A percentile compares a stretch with the other conserved stretches of the same genome.
Evolutionary conservation across 495 filamentous ascomycete genomes (phyloP).

Genomic region (Chaetomidium leptoderma): DNA sequence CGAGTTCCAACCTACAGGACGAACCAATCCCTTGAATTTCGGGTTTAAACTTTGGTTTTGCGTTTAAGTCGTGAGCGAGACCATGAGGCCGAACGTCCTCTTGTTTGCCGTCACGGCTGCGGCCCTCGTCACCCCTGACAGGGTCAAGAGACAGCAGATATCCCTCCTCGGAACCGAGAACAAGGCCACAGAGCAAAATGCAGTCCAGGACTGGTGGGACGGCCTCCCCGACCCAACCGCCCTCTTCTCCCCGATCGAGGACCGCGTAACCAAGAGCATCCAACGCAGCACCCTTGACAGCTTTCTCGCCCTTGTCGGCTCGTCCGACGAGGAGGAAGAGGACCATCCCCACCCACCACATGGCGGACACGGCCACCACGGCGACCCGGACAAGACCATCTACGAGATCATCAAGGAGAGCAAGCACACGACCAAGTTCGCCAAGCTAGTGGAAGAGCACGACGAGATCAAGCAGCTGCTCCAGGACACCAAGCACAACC

Average conservation of each 20-base stretch:
- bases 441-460: conserved; percentile 65
- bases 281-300: conserved; percentile 7
- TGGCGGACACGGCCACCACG: conserved; percentile 15
- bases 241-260: conserved; percentile 16
- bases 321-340: background rate
- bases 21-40: too few relatives aligned
- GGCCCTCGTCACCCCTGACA: conserved; percentile 59
- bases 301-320: conserved; percentile 39
- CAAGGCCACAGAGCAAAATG: background rate
- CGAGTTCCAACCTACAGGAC: too few relatives aligned
- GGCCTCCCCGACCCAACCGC: conserved; percentile 16
- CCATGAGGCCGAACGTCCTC: conserved; percentile 43
- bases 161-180: conserved; percentile 14
- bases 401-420: conserved; percentile 69
- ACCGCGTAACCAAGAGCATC: conserved; percentile 15
- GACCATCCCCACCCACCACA: conserved; percentile 3
- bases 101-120: conserved; percentile 50
- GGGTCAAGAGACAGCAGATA: conserved; percentile 39
- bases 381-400: conserved; percentile 59
- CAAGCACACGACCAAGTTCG: conserved; percentile 72
- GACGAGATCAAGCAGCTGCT: conserved; percentile 64
- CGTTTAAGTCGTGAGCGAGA: background rate
- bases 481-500: conserved; percentile 63
- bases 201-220: conserved; percentile 22
- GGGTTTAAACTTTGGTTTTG: background rate